Evolutionary conservation across 2,329 filamentous ascomycete genomes (phyloP), one percentile per base, ranked within the genome.

Genomic region (Macroventuria anomochaeta): DNA sequence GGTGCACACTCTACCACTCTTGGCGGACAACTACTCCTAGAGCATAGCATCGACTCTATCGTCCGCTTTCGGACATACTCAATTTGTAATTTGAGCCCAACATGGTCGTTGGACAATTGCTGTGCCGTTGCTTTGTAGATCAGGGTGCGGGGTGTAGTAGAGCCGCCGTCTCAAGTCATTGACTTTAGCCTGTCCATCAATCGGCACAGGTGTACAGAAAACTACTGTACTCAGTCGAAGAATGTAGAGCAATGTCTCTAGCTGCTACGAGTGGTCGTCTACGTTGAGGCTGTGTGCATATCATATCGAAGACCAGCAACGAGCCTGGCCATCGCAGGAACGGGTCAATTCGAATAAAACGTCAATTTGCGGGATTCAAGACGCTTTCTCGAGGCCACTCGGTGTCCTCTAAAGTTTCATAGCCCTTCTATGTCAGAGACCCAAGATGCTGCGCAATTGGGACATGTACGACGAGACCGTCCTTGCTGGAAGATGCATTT

Each of bases 161-260:
- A 59, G 57, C 64, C 41, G 21, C 52, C 40, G 36, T 40, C 34
- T 48, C 46, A 44, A 58, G 57, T 40, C 69, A 56, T 62, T 56
- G 61, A 57, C 32, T 68, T 71, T 72, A 73, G 65, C 63, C 68
- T 70, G 65, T 58, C 62, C 32, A 55, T 52, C 46, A 70, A 43
- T 68, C 67, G 64, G 59, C 37, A 47, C 42, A 52, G 54, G 56
- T 54, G 39, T 41, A 42, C 7, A 7, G 23, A 18, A 7, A 7
- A n/a, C 2, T 10, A 10, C 25, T 41, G 25, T 31, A 31, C 8
- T 29, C 21, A 7, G 10, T n/a, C 17, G 39, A 32, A 3, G 17
- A 21, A 7, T 42, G 26, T 15, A 29, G 7, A 20, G 21, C 18
- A 12, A n/a, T 29, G 10, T n/a, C 13, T 3, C 13, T 41, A 5